Base-by-base conservation (phyloP, 768 basidiomycete species). In the Phlebiopsis gigantea region DNA sequence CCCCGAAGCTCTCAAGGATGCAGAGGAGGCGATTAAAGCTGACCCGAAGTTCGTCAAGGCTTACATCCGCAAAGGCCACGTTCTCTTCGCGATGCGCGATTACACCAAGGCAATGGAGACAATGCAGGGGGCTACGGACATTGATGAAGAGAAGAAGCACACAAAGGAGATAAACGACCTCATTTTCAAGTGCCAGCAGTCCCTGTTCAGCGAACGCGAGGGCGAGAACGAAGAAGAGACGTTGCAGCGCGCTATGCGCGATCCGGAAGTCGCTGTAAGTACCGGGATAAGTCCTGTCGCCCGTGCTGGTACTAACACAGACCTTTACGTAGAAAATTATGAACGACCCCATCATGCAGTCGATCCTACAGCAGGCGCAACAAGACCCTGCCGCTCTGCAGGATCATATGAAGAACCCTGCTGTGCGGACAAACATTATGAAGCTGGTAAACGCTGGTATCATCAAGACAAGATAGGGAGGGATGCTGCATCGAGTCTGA, bases 1-100 rank as follows among this genome's bases (percentile, higher is more conserved):
- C 28, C 90, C 94, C 10, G 97, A 99, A 70, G 97, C 95, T 1
- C 79, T 98, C 67, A 98, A 98, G 73, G 97, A 99, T 66, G 92
- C 85, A 39, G 84, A 99, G 55, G 85, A 90, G 70, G 93, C 97
- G 24, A 93, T 98, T 77, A 87, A 85, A 72, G 82, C 89, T 48
- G 96, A 98, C 72, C 84, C 92, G 31, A 77, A 76, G 49, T 97
- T 98, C 67, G 91, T 96, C 73, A 98, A 95, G 74, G 97, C 91
- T 8, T 88, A 98, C 73, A 88, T 99, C 62, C 91, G 97, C 63
- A 98, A 98, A 74, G 81, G 88, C 22, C 83, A 83, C 65, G 84
- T 98, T 45, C 74, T 96, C 31, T 83, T 82, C 67, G 81, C 84
- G 31, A 98, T 98, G 96, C 90, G 91, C 61, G 95, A 98, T 22